A percentile compares a stretch with the other conserved stretches of the same genome.
These are phyloP conservation scores for Actinomucor elegans DNA, from an alignment of 371 early-diverging fungal genomes.

Conservation along the genomic window DNA sequence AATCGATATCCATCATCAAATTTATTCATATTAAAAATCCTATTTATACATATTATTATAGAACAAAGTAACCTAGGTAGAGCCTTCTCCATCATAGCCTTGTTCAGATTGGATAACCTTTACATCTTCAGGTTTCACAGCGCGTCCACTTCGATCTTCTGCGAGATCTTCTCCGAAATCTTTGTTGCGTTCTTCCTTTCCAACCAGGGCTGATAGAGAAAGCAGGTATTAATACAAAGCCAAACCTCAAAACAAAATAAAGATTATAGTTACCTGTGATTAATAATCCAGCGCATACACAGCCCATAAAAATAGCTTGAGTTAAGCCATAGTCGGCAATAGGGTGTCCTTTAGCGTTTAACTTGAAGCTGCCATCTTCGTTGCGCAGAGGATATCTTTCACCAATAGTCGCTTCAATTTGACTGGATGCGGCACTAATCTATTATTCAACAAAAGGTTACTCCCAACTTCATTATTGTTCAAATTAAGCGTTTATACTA, in stretches of 20 bases:
- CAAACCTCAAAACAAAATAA: too few relatives aligned
- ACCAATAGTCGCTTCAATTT: slow-evolving; percentile 67
- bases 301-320: slow-evolving; percentile 66
- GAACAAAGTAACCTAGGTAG: background rate
- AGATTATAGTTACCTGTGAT: slow-evolving; percentile 40
- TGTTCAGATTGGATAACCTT: slow-evolving; percentile 26
- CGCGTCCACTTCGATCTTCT: slow-evolving; percentile 25
- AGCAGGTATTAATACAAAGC: background rate
- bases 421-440: slow-evolving; percentile 65
- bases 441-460: slow-evolving; percentile 5
- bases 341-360: slow-evolving; percentile 37
- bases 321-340: slow-evolving; percentile 67
- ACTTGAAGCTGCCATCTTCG: slow-evolving; percentile 27
- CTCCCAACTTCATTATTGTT: background rate
- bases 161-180: slow-evolving; percentile 34
- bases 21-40: too few relatives aligned
- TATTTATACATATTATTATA: too few relatives aligned
- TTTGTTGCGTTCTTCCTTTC: slow-evolving; percentile 45
- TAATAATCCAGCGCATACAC: slow-evolving; percentile 44
- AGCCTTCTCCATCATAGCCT: slow-evolving; percentile 11
- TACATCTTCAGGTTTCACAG: slow-evolving; percentile 27
- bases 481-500: background rate
- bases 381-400: slow-evolving; percentile 45
- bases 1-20: too few relatives aligned
- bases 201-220: slow-evolving; percentile 27